Evolutionary conservation across 139 green algal genomes (phyloP).

Genomic region (Zygnema circumcarinatum): DNA sequence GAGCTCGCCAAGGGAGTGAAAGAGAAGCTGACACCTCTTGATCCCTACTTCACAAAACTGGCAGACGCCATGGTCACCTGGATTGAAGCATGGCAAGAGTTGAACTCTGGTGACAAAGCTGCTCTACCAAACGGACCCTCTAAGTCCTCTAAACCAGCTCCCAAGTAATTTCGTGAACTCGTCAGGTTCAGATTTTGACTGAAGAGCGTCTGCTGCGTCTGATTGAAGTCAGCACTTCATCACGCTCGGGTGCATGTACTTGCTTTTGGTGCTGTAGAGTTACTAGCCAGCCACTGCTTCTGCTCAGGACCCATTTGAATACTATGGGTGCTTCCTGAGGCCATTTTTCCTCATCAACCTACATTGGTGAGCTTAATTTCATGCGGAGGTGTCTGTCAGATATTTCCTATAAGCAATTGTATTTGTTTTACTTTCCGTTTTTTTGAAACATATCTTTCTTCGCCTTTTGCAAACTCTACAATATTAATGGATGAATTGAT

Average conservation of each 20-base stretch:
- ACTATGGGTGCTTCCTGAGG: background rate
- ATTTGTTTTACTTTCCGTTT: too few species aligned
- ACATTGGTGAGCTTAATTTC: too few species aligned
- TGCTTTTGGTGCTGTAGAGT: background rate
- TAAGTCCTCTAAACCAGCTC: background rate
- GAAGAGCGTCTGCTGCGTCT: background rate
- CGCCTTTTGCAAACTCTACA: too few species aligned
- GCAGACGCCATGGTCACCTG: constrained; percentile 90
- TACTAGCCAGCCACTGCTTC: background rate
- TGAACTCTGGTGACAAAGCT: constrained; percentile 70
- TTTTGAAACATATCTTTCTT: too few species aligned
- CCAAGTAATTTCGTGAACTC: background rate
- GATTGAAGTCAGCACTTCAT: background rate
- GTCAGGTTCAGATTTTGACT: background rate
- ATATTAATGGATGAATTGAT: too few species aligned
- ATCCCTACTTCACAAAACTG: constrained; percentile 96
- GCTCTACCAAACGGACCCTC: background rate
- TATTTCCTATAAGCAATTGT: too few species aligned
- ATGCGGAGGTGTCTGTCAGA: too few species aligned
- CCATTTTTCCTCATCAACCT: background rate
- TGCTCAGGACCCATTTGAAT: background rate
- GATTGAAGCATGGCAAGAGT: constrained; percentile 81
- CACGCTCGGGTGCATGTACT: background rate
- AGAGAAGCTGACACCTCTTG: constrained; percentile 79
- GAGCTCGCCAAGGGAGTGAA: constrained; percentile 86